phyloP scores from a whole-genome alignment of 192 early-diverging fungal genomes.

The Umbelopsis isabellina region DNA sequence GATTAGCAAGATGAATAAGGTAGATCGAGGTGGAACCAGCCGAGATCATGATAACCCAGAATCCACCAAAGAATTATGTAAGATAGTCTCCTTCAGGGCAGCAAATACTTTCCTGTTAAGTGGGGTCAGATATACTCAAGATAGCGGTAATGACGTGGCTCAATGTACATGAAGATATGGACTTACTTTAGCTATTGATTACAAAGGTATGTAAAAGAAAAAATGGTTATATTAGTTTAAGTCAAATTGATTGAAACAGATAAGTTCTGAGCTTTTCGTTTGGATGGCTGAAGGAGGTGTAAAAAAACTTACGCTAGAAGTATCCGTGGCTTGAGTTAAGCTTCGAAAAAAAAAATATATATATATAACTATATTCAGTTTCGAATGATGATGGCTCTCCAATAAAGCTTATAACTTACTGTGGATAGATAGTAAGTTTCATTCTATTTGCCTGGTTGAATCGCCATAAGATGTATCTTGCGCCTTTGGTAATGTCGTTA shows the following conservation, averaged over 20 bases:
- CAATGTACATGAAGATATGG: no score
- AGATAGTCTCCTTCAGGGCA: conserved; percentile 87
- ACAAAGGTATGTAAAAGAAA: no score
- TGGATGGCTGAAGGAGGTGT: background rate
- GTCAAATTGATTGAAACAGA: conserved; percentile 30
- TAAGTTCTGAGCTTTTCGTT: conserved; percentile 18
- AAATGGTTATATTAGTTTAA: conserved; percentile 26
- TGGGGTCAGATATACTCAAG: no score
- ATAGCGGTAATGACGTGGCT: no score
- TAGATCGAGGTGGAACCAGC: background rate
- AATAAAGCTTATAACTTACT: conserved; percentile 49
- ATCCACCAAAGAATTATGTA: conserved; percentile 81
- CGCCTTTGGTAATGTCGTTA: conserved; percentile 79
- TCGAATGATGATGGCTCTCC: background rate
- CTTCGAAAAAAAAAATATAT: conserved; percentile 32
- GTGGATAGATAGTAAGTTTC: conserved; percentile 83
- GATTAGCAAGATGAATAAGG: no score
- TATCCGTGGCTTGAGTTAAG: conserved; percentile 91
- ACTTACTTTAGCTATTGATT: no score
- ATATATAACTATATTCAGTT: background rate
- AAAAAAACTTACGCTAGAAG: conserved; percentile 66
- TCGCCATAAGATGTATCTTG: conserved; percentile 89
- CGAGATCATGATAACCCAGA: conserved; percentile 46
- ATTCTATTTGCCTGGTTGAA: conserved; percentile 89
- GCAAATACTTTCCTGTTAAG: conserved; percentile 67